A percentile compares a stretch with the other conserved stretches of the same genome.
Conservation (phyloP, 148 eudicot species). For the Mesembryanthemum crystallinum region DNA sequence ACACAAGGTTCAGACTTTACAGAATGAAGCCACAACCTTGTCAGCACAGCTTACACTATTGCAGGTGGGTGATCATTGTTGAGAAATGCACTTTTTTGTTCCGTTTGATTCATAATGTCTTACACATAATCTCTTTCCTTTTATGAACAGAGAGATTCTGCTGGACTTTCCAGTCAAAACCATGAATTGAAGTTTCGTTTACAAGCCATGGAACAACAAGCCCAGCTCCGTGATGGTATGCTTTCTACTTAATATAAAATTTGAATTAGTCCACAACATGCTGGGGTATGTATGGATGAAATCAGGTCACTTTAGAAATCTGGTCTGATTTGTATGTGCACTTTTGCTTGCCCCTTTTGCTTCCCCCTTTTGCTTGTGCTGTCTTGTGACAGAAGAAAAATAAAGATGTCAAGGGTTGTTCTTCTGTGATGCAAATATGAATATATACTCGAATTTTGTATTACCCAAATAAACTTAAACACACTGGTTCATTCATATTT, state of each 20-base stretch:
- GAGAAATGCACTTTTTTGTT: not conserved
- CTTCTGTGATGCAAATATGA: not conserved
- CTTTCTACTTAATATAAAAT: not conserved
- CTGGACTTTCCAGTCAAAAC: conserved; percentile 75
- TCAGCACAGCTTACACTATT: conserved; percentile 89
- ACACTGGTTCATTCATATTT: not conserved
- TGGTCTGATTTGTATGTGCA: no score
- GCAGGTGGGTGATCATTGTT: conserved; percentile 46
- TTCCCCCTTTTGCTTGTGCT: no score
- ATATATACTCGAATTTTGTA: not conserved
- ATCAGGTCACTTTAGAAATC: no score
- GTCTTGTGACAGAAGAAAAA: not conserved
- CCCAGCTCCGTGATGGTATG: conserved; percentile 93
- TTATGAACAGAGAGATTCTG: conserved; percentile 68
- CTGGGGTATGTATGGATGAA: no score
- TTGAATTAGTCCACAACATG: not conserved
- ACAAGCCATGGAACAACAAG: conserved; percentile 97
- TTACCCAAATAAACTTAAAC: not conserved
- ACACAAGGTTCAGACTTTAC: conserved; percentile 93
- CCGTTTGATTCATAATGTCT: not conserved
- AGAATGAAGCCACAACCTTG: conserved; percentile 93
- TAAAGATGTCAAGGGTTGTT: not conserved
- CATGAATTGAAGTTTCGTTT: conserved; percentile 90
- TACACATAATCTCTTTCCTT: not conserved
- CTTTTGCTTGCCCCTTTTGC: not conserved